A percentile compares a stretch with the other conserved stretches of the same genome.
Evolutionary conservation across 805 yeast genomes (phyloP).

Genomic region (Vanderwaltozyma tropicalis): DNA sequence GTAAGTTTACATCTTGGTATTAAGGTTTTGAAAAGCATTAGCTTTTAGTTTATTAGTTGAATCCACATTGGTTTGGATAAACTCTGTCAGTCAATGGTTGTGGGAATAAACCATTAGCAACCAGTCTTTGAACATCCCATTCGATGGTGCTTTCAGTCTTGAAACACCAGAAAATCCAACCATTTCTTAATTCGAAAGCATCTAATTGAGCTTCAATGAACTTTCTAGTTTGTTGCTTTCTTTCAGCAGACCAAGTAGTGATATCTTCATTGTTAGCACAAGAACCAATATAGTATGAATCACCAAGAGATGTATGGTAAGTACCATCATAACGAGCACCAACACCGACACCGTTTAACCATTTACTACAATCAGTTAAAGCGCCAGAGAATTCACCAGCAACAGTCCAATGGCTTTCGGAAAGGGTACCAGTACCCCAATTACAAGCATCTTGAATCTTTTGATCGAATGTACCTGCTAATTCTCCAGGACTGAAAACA

Average conservation of each 20-base stretch:
- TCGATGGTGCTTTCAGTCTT: constrained; percentile 76
- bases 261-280: constrained; percentile 46
- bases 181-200: constrained; percentile 61
- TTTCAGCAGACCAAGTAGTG: constrained; percentile 48
- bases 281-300: constrained; percentile 38
- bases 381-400: constrained; percentile 92
- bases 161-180: constrained; percentile 94
- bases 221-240: constrained; percentile 48
- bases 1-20: no score
- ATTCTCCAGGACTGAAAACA: constrained; percentile 59
- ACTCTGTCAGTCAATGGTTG: constrained; percentile 62
- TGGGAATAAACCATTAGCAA: constrained; percentile 58
- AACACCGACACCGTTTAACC: constrained; percentile 80
- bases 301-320: constrained; percentile 29
- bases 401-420: constrained; percentile 62
- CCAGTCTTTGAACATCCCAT: constrained; percentile 70
- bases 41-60: background rate
- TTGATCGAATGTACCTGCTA: constrained; percentile 47
- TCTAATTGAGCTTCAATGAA: constrained; percentile 87
- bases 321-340: constrained; percentile 76
- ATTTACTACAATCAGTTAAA: constrained; percentile 77
- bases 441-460: constrained; percentile 48
- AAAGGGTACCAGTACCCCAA: constrained; percentile 35
- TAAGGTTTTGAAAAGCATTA: no score
- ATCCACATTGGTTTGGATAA: constrained; percentile 56